Evolutionary conservation across 257 asterid genomes (phyloP), one percentile per base, ranked within the genome.

Genomic region (Ehretia macrophylla): DNA sequence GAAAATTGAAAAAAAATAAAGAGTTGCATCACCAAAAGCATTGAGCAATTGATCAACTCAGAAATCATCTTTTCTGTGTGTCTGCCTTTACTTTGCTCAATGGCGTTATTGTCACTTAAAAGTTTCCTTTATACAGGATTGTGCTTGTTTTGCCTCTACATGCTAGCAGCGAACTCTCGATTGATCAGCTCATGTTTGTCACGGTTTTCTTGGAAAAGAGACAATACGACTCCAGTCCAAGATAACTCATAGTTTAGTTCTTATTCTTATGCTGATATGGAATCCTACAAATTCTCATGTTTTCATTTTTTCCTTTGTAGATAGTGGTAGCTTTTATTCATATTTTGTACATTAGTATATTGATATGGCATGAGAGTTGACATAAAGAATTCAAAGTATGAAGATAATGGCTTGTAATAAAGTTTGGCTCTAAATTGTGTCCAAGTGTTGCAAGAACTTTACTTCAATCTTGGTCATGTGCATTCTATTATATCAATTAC

Each of bases 61-160:
- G 6, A 27, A 27, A 6, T 6, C 6, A 1, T 60, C 27, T 16
- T 18, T 18, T 49, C 21, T 21, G 6, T 21, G 6, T 40, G 3
- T 6, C 32, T 35, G 32, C 9, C 32, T 14, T 38, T 56, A 17
- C 8, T 37, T 11, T 56, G 21, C 21, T 56, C 35, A 27, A 27
- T 13, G 19, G 48, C 19, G 11, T 19, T n/a, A 35, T n/a, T 14
- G 14, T 58, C 11, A 67, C 40, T 58, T 42, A 10, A 17, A 5
- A 11, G 12, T 10, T 52, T 32, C 58, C 38, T 69, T 18, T 56
- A 17, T 75, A 72, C 80, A 90, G 98, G 94, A 51, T 74, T 89
- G 68, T 93, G 95, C 85, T 70, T 89, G 21, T 78, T 85, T 64
- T 93, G 97, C 72, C 72, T 89, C 59, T 83, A 83, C 71, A 51